Percentiles rank a stretch among this genome's conserved stretches.
phyloP scores from a whole-genome alignment of 306 rosid genomes.

The Prunus persica region Prunus_persica_NCBIv2 NC_034010.1:19220501-19221000 shows the following conservation, averaged over 20 bases:
- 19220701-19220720: neutral
- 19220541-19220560: no score
- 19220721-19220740: neutral
- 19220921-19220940: constrained; percentile 5
- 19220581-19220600: no score
- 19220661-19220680: neutral
- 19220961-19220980: neutral
- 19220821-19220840: constrained; percentile 54
- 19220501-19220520: no score
- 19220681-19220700: neutral
- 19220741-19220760: constrained; percentile 27
- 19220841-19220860: constrained; percentile 61
- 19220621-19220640: neutral
- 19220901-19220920: neutral
- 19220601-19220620: no score
- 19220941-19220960: neutral
- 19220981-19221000: neutral
- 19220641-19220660: no score
- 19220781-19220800: constrained; percentile 85
- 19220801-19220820: constrained; percentile 71
- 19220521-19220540: no score
- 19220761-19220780: constrained; percentile 71
- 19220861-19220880: constrained; percentile 32
- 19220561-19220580: no score
- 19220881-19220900: neutral